Conservation (phyloP, 2,329 filamentous ascomycete genomes). For the Cercospora citrullina region DNA sequence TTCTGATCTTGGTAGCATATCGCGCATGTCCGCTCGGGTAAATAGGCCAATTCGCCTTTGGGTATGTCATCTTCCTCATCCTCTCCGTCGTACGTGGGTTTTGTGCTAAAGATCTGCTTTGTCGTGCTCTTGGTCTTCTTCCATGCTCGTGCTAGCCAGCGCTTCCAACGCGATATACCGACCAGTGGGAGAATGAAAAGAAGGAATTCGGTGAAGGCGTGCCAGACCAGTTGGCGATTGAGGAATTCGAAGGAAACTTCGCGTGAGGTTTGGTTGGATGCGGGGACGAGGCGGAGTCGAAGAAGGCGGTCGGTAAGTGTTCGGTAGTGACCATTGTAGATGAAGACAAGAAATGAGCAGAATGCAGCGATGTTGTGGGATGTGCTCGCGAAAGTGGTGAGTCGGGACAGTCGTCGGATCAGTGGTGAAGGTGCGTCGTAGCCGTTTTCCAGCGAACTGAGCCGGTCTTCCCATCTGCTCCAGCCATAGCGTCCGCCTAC, state of each 20-base stretch:
- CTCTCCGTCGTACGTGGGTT: conserved; percentile 42
- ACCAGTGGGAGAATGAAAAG: conserved; percentile 96
- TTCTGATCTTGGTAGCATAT: conserved; percentile 97
- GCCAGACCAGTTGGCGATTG: conserved; percentile 97
- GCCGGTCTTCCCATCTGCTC: conserved; percentile 87
- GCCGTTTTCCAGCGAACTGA: conserved; percentile 73
- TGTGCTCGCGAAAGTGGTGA: conserved; percentile 70
- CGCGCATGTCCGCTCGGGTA: conserved; percentile 91
- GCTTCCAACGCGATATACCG: conserved; percentile 86
- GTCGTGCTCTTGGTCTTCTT: conserved; percentile 69
- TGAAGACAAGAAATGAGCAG: conserved; percentile 82
- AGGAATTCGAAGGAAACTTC: conserved; percentile 98
- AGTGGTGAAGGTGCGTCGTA: conserved; percentile 59
- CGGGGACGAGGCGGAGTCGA: conserved; percentile 79
- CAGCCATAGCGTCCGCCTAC: conserved; percentile 87
- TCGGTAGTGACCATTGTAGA: conserved; percentile 86
- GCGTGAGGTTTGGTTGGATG: conserved; percentile 78
- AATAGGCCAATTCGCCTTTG: conserved; percentile 71
- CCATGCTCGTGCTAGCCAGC: conserved; percentile 87
- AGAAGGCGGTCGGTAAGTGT: conserved; percentile 85
- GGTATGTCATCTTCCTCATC: conserved; percentile 44
- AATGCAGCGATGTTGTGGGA: conserved; percentile 80
- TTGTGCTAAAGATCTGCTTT: conserved; percentile 48
- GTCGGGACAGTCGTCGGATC: conserved; percentile 60
- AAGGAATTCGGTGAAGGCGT: conserved; percentile 99